phyloP scores from a whole-genome alignment of 108 stramenopile species.

The Pseudonitzschia pungens region DNA sequence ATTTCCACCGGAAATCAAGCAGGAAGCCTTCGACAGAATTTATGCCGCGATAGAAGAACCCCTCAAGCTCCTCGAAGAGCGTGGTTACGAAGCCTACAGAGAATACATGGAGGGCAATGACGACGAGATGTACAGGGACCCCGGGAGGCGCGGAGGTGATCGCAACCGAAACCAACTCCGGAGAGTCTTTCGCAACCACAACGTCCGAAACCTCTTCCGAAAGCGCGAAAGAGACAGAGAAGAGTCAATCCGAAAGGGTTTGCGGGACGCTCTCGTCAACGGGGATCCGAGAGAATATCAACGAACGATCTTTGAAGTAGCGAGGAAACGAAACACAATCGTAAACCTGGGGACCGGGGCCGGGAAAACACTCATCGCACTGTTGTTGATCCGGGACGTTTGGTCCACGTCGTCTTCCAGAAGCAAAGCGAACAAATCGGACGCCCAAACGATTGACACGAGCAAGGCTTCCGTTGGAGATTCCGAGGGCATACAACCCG shows the following conservation, averaged over 20 bases:
- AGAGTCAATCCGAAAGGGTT: conserved; percentile 16
- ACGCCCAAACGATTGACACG: neutral
- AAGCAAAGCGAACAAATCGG: neutral
- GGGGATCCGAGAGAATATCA: conserved; percentile 59
- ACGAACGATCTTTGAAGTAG: conserved; percentile 43
- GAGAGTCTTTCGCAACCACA: neutral
- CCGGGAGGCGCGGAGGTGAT: neutral
- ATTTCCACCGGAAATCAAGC: conserved; percentile 1
- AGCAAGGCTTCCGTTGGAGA: neutral
- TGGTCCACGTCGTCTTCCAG: conserved; percentile 1
- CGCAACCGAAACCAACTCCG: neutral
- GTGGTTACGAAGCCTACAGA: conserved; percentile 9
- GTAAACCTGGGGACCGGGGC: conserved; percentile 64
- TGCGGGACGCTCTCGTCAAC: conserved; percentile 27
- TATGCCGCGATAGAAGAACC: conserved; percentile 11
- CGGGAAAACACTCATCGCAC: conserved; percentile 67
- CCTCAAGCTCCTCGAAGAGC: neutral
- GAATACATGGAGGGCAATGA: neutral
- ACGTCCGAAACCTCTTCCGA: neutral
- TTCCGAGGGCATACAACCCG: neutral
- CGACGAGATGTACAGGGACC: neutral
- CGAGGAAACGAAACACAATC: conserved; percentile 55
- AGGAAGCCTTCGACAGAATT: conserved; percentile 3
- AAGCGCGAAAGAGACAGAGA: neutral
- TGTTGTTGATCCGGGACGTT: conserved; percentile 40